phyloP scores from a whole-genome alignment of 768 basidiomycete species.

The Amanita jacksonii region DNA sequence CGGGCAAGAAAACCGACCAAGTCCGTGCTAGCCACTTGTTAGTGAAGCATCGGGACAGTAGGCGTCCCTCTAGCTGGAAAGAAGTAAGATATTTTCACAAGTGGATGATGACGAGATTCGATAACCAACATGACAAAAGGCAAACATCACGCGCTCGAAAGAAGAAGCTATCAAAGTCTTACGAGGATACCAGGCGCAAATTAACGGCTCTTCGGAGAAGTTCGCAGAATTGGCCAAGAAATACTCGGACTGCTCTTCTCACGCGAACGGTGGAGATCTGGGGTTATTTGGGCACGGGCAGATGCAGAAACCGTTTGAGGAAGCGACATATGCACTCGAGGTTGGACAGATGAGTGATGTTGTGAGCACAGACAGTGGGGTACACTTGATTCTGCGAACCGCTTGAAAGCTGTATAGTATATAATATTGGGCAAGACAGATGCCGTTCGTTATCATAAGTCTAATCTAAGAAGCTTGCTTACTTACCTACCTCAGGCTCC shows the following conservation, averaged over 20 bases:
- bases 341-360: constrained; percentile 74
- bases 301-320: constrained; percentile 99
- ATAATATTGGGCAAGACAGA: too few species aligned
- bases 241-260: constrained; percentile 89
- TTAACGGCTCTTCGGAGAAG: constrained; percentile 43
- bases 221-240: constrained; percentile 69
- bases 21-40: constrained; percentile 94
- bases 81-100: constrained; percentile 44
- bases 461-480: too few species aligned
- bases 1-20: constrained; percentile 28
- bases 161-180: constrained; percentile 86
- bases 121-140: constrained; percentile 26
- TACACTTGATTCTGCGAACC: constrained; percentile 88
- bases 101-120: constrained; percentile 1
- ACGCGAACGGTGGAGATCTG: constrained; percentile 75
- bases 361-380: constrained; percentile 87
- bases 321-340: constrained; percentile 64
- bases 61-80: constrained; percentile 78
- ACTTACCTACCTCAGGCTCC: too few species aligned
- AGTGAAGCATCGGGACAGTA: constrained; percentile 80
- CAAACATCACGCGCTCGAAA: constrained; percentile 75
- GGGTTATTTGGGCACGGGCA: constrained; percentile 77
- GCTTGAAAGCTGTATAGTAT: constrained; percentile 18
- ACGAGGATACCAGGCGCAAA: constrained; percentile 48
- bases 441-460: too few species aligned